Conservation (phyloP, 2,329 filamentous ascomycete species). For the Pyrenochaeta sp. region DNA sequence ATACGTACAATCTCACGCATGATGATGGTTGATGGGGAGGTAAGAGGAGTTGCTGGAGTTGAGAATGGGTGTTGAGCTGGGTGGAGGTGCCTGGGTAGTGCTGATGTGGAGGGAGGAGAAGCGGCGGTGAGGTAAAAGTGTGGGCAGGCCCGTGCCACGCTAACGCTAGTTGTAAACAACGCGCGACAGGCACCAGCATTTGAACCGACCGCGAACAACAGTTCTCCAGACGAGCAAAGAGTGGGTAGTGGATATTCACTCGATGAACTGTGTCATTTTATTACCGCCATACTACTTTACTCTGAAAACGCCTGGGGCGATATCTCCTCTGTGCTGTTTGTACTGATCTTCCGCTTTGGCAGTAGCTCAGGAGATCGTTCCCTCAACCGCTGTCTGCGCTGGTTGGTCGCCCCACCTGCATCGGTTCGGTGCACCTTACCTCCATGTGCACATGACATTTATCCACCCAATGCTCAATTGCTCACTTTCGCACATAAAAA, state of each 20-base stretch:
- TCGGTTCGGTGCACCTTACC: no score
- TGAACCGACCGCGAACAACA: conserved; percentile 4
- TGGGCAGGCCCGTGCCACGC: conserved; percentile 31
- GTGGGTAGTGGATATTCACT: no score
- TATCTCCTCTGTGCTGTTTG: no score
- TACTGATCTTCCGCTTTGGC: no score
- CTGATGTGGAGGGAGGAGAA: conserved; percentile 42
- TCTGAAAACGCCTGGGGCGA: no score
- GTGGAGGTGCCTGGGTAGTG: conserved; percentile 35
- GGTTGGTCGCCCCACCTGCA: no score
- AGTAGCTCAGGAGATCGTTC: no score
- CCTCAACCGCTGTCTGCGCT: no score
- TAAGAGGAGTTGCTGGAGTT: conserved; percentile 35
- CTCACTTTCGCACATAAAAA: no score
- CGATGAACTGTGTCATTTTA: background rate
- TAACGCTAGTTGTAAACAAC: conserved; percentile 26
- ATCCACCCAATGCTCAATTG: no score
- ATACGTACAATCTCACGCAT: conserved; percentile 75
- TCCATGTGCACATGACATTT: no score
- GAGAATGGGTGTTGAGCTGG: conserved; percentile 41
- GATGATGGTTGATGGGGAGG: conserved; percentile 48
- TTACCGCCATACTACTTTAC: background rate
- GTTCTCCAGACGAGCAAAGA: no score
- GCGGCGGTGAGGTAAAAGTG: conserved; percentile 40
- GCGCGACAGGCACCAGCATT: conserved; percentile 26